Base-by-base conservation (phyloP, 1,284 basidiomycete genomes). In the Irpex lacteus region DNA sequence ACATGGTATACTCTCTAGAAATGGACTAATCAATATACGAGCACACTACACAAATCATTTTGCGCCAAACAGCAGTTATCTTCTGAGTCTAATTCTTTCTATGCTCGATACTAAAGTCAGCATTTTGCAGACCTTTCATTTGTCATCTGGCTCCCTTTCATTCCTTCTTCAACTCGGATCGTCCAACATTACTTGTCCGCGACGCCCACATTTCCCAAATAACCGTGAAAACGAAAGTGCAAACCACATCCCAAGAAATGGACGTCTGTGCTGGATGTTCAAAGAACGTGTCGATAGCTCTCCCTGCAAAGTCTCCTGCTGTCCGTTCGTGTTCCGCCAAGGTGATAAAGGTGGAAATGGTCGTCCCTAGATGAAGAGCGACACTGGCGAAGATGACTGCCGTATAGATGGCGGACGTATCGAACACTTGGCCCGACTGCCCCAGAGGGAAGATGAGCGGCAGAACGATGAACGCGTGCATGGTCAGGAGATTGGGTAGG, bases 201-300 rank as follows among this genome's bases (percentile, higher is more conserved):
- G 32, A 34, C 32, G 21, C 15, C 52, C 52, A 47, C 57, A 19
- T 13, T n/a, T 47, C n/a, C 82, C 81, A 83, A 1, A 72, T 66
- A 4, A 77, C 53, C 54, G 81, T 78, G 0, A 80, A 82, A 0
- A 74, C 53, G 13, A 70, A 80, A n/a, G 83, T 82, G 85, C 86
- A 89, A 9, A 90, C 70, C 32, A 89, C 83, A 65, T 90, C 88
- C 79, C 83, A 85, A 2, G 86, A 85, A 53, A 91, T 88, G 2
- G 85, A 87, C 0, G 83, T 78, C 70, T 89, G 87, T 0, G 88
- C 89, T 0, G 88, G 87, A 71, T 90, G 85, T 0, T 78, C 76
- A 65, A 84, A 76, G 9, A 88, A 76, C 4, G 75, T 76, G 0
- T 66, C n/a, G 40, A 54, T 18, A 15, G 74, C 73, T n/a, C 65